These are phyloP conservation scores for Tephrocybe sp. DNA, from an alignment of 768 basidiomycete species.

Conservation along the genomic window DNA sequence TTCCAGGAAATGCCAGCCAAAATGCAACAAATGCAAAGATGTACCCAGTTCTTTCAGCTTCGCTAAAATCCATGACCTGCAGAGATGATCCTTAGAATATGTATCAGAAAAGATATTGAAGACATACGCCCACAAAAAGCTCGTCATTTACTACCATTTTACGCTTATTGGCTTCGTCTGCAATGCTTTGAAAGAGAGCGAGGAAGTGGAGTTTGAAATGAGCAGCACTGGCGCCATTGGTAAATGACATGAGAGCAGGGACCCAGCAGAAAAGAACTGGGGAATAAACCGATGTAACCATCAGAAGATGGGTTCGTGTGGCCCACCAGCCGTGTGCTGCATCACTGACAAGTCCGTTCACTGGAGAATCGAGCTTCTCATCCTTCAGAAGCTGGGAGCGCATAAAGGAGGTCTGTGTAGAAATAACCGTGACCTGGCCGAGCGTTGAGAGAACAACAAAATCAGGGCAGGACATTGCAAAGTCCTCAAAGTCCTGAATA, in stretches of 20 bases:
- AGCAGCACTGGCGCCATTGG: conserved; percentile 29
- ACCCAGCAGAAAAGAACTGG: conserved; percentile 28
- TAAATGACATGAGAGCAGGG: conserved; percentile 31
- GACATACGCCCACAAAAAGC: conserved; percentile 5
- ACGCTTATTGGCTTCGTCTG: conserved; percentile 17
- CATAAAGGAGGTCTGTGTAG: conserved; percentile 29
- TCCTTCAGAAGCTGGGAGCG: conserved; percentile 24
- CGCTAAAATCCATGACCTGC: conserved; percentile 13
- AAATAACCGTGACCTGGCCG: conserved; percentile 23
- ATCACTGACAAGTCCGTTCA: conserved; percentile 35
- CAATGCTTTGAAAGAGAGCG: conserved; percentile 27
- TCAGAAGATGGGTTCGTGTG: conserved; percentile 18
- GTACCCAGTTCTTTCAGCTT: conserved; percentile 7
- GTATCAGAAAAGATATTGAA: conserved; percentile 25
- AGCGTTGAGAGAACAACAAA: conserved; percentile 20
- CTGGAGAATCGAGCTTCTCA: conserved; percentile 4
- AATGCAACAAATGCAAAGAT: conserved; percentile 10
- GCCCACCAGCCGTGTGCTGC: conserved; percentile 34
- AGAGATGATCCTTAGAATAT: not conserved
- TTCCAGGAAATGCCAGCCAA: conserved; percentile 3
- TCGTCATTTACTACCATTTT: not conserved
- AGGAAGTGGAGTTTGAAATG: conserved; percentile 33
- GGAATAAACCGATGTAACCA: conserved; percentile 30
- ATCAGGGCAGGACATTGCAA: conserved; percentile 14
- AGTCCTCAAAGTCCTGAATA: conserved; percentile 11